phyloP scores from a whole-genome alignment of 164 flowering plant genomes.

The Umbilicus rupestris region DNA sequence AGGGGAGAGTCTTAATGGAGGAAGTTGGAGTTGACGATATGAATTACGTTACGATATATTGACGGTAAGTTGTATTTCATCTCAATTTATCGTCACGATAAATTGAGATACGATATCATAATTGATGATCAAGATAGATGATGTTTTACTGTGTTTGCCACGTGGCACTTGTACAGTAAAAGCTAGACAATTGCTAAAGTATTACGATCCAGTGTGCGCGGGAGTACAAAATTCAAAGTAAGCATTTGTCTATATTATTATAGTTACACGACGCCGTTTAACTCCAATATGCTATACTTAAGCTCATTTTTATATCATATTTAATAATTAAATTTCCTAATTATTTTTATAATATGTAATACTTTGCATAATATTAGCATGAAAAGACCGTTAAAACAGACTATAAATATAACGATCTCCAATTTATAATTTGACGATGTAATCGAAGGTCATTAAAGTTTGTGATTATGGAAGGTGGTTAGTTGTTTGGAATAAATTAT shows the following conservation, averaged over 20 bases:
- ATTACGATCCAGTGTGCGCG: background rate
- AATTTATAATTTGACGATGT: too few species aligned
- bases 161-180: background rate
- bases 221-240: background rate
- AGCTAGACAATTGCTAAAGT: background rate
- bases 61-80: background rate
- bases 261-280: background rate
- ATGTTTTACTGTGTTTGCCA: background rate
- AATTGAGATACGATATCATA: background rate
- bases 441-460: background rate
- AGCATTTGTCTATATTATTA: background rate
- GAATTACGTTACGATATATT: background rate
- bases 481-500: background rate
- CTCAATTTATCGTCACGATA: background rate
- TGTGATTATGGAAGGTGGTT: background rate
- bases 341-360: too few species aligned
- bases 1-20: slow-evolving; percentile 5
- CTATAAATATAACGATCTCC: too few species aligned
- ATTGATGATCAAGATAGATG: background rate
- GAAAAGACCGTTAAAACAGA: too few species aligned
- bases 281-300: background rate
- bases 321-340: too few species aligned
- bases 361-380: too few species aligned
- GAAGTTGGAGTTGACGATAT: background rate
- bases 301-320: background rate